Evolutionary conservation across 2,329 filamentous ascomycete genomes (phyloP), one percentile per base, ranked within the genome.

Genomic region (Cladosporium phlei): DNA sequence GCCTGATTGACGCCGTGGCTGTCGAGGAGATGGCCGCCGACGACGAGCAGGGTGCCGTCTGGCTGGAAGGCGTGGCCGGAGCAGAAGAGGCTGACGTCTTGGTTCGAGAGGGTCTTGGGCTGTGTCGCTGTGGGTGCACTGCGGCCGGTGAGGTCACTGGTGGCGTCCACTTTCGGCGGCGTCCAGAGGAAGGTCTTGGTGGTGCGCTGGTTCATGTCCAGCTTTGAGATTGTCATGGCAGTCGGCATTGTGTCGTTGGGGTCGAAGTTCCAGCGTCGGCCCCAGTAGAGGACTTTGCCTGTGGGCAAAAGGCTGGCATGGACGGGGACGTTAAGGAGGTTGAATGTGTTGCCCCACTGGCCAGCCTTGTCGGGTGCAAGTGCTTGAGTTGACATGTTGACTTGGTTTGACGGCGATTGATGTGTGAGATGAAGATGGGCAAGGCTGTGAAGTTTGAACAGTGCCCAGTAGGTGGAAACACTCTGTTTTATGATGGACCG

Each of bases 301-400:
- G 21, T 42, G n/a, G 38, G 38, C 3, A 42, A 17, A 20, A 42
- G 38, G 27, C 11, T 42, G 8, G 38, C 38, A 33, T 42, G 38
- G n/a, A 14, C 12, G 11, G 38, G 27, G 16, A 42, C 38, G 17
- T 42, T 42, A 11, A 22, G 10, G 35, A 38, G 14, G 35, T 17
- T 4, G 19, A 38, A 38, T 17, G 24, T 5, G 6, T 12, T n/a
- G 21, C 19, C 35, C 35, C 35, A 38, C 12, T 38, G 14, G 9
- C 35, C 35, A 6, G 24, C 12, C 19, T 33, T 10, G 9, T 33
- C 16, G 24, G 24, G 24, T n/a, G n/a, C n/a, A n/a, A n/a, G n/a
- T n/a, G n/a, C n/a, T n/a, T n/a, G n/a, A n/a, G n/a, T n/a, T n/a
- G n/a, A n/a, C n/a, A n/a, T n/a, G n/a, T n/a, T n/a, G n/a, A n/a